Evolutionary conservation across 495 filamentous ascomycete genomes (phyloP), one percentile per base, ranked within the genome.

Genomic region (Penicillium steckii): DNA sequence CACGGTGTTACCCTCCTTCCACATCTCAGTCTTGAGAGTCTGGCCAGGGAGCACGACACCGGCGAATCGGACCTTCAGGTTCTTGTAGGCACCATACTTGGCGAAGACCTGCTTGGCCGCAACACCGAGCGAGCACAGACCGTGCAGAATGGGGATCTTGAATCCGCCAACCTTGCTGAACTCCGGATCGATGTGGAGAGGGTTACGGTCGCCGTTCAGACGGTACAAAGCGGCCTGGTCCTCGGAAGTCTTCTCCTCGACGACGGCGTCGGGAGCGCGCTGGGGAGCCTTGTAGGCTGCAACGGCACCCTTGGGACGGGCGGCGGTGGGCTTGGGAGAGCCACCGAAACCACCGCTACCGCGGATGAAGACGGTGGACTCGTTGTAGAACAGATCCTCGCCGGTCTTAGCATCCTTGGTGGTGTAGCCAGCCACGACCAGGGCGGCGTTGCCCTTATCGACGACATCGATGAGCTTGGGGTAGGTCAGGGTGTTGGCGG

Each of bases 171-270:
- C 85, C 78, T 91, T 93, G 70, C 88, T 87, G 73, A 98, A 97
- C 44, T 85, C 85, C 4, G 94, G 94, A 70, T 98, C 94, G 60
- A 98, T 86, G 74, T 98, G 94, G 12, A 98, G 81, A 13, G 94
- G 94, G 74, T 92, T 95, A 41, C 91, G 85, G 70, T 98, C 94
- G 25, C 94, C 94, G 58, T 86, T 91, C 40, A 98, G 79, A 12
- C 94, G 84, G 78, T 98, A 98, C n/a, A 98, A 66, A 2, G 89
- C 92, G 12, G 94, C 94, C 77, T 98, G 94, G 68, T 95, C 93
- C 67, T 91, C 87, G 12, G 85, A 89, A 22, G 94, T 98, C 76
- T 85, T 85, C 74, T 92, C 88, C 76, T 97, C 92, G 22, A 89
- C 80, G 5, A 95, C 83, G 25, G 81, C 80, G 65, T 98, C 95